These are phyloP conservation scores for Geotrichum australiense DNA, from an alignment of 1,139 yeast species.

Conservation along the genomic window DNA sequence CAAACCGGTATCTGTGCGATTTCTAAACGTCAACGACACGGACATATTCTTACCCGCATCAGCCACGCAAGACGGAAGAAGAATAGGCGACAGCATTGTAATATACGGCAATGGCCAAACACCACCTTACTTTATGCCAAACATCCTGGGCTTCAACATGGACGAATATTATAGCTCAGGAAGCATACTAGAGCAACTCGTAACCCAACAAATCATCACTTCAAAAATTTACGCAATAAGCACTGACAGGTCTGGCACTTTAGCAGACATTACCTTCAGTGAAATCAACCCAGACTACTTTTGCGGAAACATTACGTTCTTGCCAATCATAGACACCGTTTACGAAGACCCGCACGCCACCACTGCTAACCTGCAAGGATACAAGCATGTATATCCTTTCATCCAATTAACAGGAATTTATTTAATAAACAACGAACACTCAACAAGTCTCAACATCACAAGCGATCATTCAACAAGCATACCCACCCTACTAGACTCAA, in stretches of 20 bases:
- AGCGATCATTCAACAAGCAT: constrained; percentile 20
- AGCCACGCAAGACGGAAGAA: background rate
- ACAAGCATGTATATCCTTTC: constrained; percentile 42
- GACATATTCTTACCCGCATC: background rate
- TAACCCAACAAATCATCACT: constrained; percentile 6
- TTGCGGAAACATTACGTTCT: constrained; percentile 19
- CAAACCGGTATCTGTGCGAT: background rate
- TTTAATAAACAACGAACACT: constrained; percentile 39
- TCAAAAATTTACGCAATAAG: constrained; percentile 19
- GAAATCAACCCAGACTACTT: constrained; percentile 23
- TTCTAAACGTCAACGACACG: background rate
- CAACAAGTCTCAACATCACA: constrained; percentile 6
- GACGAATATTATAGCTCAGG: constrained; percentile 3
- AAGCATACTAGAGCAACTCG: constrained; percentile 15
- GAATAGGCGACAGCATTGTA: background rate
- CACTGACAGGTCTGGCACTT: constrained; percentile 5
- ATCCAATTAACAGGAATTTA: constrained; percentile 49
- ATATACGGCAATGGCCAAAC: background rate
- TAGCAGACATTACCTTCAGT: constrained; percentile 21
- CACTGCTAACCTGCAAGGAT: no score
- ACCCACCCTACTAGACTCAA: constrained; percentile 59
- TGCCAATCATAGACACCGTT: constrained; percentile 19
- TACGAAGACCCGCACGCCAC: background rate
- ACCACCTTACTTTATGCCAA: constrained; percentile 19
- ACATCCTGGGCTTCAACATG: constrained; percentile 23